These are phyloP conservation scores for Aureobasidium pullulans DNA, from an alignment of 2,329 filamentous ascomycete species.

Conservation along the genomic window DNA sequence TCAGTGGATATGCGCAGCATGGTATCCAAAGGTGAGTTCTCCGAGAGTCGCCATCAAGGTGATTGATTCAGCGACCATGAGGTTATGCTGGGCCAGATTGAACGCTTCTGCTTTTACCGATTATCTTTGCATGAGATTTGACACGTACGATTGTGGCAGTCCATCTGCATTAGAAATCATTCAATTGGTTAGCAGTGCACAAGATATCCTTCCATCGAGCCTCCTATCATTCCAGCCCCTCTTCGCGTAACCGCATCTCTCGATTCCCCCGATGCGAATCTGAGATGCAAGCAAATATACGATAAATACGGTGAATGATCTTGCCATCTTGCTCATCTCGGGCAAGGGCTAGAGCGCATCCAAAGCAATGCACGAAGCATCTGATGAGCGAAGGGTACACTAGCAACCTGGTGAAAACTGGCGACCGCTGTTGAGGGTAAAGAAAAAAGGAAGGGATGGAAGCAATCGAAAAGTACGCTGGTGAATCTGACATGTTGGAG, in stretches of 20 bases:
- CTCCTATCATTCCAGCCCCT: background rate
- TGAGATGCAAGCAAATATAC: background rate
- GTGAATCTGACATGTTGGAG: conserved; percentile 2
- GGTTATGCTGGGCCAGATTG: too few species aligned
- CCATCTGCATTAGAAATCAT: background rate
- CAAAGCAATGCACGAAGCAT: background rate
- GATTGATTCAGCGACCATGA: background rate
- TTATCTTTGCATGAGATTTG: background rate
- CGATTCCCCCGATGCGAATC: conserved; percentile 4
- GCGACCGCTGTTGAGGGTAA: background rate
- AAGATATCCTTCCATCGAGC: background rate
- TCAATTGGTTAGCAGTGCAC: background rate
- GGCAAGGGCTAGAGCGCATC: background rate
- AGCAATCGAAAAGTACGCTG: background rate
- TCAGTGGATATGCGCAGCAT: too few species aligned
- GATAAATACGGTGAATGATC: background rate
- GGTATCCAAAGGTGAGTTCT: background rate
- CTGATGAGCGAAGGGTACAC: background rate
- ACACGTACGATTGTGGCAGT: background rate
- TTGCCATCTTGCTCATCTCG: background rate
- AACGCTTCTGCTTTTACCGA: too few species aligned
- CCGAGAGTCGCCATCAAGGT: background rate
- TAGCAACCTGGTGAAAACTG: background rate
- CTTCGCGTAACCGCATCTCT: background rate
- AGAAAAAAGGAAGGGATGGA: background rate